Conservation (phyloP, 768 basidiomycete genomes). For the Tylopilus vinaceipallidus region DNA sequence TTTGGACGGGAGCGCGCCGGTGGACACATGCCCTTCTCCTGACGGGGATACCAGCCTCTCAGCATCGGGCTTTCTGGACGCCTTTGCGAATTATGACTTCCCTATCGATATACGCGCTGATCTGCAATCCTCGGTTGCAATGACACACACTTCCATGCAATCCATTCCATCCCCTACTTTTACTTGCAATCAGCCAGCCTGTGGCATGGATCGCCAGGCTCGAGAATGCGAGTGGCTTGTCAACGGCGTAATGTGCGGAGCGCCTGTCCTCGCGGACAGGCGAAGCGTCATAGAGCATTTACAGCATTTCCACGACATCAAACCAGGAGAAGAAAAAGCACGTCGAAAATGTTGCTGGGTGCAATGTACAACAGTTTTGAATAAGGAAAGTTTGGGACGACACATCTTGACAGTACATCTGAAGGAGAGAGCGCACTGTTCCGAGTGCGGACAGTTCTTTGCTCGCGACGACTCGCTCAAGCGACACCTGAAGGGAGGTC, state of each 20-base stretch:
- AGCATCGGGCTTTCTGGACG: not conserved
- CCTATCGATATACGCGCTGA: not conserved
- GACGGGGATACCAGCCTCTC: not conserved
- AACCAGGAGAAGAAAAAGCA: slow-evolving; percentile 17
- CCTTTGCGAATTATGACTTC: not conserved
- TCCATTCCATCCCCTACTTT: not conserved
- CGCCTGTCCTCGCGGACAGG: slow-evolving; percentile 2
- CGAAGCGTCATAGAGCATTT: slow-evolving; percentile 19
- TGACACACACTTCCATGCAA: not conserved
- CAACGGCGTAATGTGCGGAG: slow-evolving; percentile 5
- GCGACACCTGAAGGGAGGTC: slow-evolving; percentile 21
- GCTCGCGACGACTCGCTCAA: slow-evolving; percentile 31
- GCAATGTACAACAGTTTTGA: slow-evolving; percentile 16
- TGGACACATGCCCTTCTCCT: not conserved
- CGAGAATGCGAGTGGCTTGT: slow-evolving; percentile 16
- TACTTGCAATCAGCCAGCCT: not conserved
- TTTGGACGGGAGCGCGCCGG: not conserved
- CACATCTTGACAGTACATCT: slow-evolving; percentile 29
- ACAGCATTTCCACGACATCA: slow-evolving; percentile 11
- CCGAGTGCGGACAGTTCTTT: slow-evolving; percentile 19
- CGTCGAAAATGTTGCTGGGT: slow-evolving; percentile 20
- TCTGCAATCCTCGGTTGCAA: not conserved
- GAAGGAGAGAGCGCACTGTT: slow-evolving; percentile 14
- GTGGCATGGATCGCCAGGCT: not conserved
- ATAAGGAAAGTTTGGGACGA: slow-evolving; percentile 29